Evolutionary conservation across 2,329 filamentous ascomycete species (phyloP), one percentile per base, ranked within the genome.

Genomic region (Magnaporthiopsis rhizophila): DNA sequence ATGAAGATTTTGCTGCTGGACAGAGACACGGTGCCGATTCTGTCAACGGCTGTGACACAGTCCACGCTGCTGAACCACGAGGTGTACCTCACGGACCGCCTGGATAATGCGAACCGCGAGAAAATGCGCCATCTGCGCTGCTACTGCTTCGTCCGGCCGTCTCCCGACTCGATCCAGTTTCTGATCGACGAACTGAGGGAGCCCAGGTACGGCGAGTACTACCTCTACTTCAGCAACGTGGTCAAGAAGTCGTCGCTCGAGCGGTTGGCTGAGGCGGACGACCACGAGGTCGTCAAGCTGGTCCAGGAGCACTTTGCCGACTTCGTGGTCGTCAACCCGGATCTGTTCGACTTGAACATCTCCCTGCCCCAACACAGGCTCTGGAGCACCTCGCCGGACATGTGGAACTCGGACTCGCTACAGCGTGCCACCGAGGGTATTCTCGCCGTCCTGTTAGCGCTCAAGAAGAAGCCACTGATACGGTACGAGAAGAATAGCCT

Each of bases 1-100:
- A 99, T 99, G 95, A 99, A 99, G 86, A 95, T 98, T 66, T 81
- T 99, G 65, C 81, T 99, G 68, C 82, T 99, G 70, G 95, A 99
- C 77, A 89, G 86, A 78, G 95, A 98, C 77, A 99, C 95, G 69
- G 89, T 98, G 28, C 86, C 91, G 21, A 96, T 98, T 69, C 87
- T 97, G 26, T 99, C 96, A 12, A 96, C 93, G 6, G 93, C 95
- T 64, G 94, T 94, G 66, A 98, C 95, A 1, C 96, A 99, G 75
- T 99, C 95, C 34, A 87, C 92, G 56, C 86, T 99, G 26, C 87
- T 99, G 67, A 97, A 91, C 73, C 92, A 99, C 79, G 94, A 98
- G 79, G 91, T 99, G 69, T 99, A 97, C 78, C 90, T 99, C 67
- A 97, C 96, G 72, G 95, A 99, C 77, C 92, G 95, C 66, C 81